These are phyloP conservation scores for Monascus ruber DNA, from an alignment of 2,329 filamentous ascomycete genomes.

Conservation along the genomic window DNA sequence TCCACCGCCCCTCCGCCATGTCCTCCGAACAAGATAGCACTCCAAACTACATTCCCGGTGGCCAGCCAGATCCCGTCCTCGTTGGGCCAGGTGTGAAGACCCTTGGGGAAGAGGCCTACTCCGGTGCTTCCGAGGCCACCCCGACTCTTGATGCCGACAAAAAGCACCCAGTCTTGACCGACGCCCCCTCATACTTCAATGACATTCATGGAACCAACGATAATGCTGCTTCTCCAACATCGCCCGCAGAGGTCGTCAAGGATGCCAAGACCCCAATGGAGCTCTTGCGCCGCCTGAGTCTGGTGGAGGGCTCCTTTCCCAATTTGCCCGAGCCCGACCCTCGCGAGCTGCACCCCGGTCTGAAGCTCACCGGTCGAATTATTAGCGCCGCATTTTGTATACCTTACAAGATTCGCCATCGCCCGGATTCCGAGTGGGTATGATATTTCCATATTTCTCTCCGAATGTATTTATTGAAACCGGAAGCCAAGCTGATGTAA, in stretches of 20 bases:
- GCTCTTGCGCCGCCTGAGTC: slow-evolving; percentile 42
- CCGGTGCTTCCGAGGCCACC: slow-evolving; percentile 17
- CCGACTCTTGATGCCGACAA: slow-evolving; percentile 14
- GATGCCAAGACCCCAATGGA: slow-evolving; percentile 39
- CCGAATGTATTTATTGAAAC: no score
- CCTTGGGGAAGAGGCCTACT: slow-evolving; percentile 16
- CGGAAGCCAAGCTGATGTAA: no score
- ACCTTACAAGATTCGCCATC: slow-evolving; percentile 48
- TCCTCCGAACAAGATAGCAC: slow-evolving; percentile 13
- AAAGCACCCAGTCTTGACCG: slow-evolving; percentile 7
- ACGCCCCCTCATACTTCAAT: slow-evolving; percentile 20
- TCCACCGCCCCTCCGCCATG: slow-evolving; percentile 8
- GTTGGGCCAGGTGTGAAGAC: slow-evolving; percentile 18
- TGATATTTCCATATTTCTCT: slow-evolving; percentile 4
- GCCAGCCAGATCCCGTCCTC: slow-evolving; percentile 19
- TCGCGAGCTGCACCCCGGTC: slow-evolving; percentile 42
- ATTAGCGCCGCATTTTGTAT: slow-evolving; percentile 55
- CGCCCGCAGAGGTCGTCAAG: slow-evolving; percentile 31
- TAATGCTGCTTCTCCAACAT: slow-evolving; percentile 12
- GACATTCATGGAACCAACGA: slow-evolving; percentile 12
- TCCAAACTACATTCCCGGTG: slow-evolving; percentile 11
- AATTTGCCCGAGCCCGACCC: slow-evolving; percentile 41
- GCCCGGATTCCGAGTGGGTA: slow-evolving; percentile 46
- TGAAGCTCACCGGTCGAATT: slow-evolving; percentile 50
- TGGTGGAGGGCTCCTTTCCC: slow-evolving; percentile 28